Percentiles rank a stretch among this genome's conserved stretches.
Evolutionary conservation across 1,284 basidiomycete species (phyloP).

Genomic region (Cutaneotrichosporon sp.): DNA sequence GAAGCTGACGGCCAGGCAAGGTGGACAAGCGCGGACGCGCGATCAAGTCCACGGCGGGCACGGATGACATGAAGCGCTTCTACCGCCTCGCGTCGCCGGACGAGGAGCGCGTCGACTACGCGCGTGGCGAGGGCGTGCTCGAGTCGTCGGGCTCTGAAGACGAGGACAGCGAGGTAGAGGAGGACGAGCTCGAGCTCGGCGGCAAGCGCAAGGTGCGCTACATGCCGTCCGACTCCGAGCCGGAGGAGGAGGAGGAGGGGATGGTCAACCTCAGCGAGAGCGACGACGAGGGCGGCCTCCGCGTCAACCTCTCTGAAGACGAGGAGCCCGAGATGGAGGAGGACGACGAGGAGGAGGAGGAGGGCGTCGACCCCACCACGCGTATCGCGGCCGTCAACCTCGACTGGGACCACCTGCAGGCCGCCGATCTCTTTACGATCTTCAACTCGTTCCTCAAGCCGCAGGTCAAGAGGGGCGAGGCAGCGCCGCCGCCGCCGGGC

Average conservation of each 20-base stretch:
- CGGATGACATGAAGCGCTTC: constrained; percentile 77
- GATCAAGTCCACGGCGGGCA: constrained; percentile 67
- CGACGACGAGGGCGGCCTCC: constrained; percentile 50
- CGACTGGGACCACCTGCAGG: constrained; percentile 97
- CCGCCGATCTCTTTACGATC: constrained; percentile 87
- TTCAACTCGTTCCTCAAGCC: constrained; percentile 76
- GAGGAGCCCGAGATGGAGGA: constrained; percentile 50
- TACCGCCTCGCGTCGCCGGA: constrained; percentile 64
- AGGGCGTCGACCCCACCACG: constrained; percentile 58
- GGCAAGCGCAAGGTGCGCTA: constrained; percentile 57
- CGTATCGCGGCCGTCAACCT: constrained; percentile 92
- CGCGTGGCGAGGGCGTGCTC: constrained; percentile 81
- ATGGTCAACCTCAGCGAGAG: constrained; percentile 62
- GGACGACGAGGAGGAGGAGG: constrained; percentile 49
- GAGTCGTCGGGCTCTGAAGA: constrained; percentile 78
- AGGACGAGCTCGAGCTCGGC: constrained; percentile 57
- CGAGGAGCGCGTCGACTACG: constrained; percentile 67
- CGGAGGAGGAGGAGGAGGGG: constrained; percentile 49
- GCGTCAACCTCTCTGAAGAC: constrained; percentile 65
- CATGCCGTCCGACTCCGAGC: constrained; percentile 33
- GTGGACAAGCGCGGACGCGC: constrained; percentile 92
- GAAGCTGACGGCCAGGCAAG: constrained; percentile 55
- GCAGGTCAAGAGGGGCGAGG: constrained; percentile 24
- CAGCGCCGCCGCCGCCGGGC: constrained; percentile 57
- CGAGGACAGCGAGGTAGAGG: constrained; percentile 56